phyloP scores from a whole-genome alignment of 164 flowering plant genomes.

The Nymphaea thermarum region DNA sequence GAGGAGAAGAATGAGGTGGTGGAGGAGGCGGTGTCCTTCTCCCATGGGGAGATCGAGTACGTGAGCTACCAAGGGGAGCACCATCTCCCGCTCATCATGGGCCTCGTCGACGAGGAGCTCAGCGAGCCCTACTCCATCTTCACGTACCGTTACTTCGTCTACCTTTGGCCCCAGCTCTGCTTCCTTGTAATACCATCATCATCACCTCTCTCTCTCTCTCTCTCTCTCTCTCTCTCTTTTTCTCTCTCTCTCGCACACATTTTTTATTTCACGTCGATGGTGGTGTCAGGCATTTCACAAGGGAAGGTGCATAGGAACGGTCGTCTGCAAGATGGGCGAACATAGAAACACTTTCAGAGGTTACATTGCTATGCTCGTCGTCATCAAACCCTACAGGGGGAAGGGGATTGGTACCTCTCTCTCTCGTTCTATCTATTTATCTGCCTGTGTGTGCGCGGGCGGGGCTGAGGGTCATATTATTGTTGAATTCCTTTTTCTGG shows the following conservation, averaged over 20 bases:
- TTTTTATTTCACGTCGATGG: too few species aligned
- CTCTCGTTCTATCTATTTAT: not conserved
- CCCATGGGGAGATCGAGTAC: slow-evolving; percentile 51
- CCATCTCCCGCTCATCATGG: slow-evolving; percentile 87
- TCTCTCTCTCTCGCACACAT: not conserved
- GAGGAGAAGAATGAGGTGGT: too few species aligned
- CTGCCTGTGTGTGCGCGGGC: too few species aligned
- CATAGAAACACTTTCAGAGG: slow-evolving; percentile 81
- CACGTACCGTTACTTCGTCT: slow-evolving; percentile 97
- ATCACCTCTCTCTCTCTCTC: not conserved
- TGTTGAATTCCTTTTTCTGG: too few species aligned
- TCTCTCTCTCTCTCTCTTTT: not conserved
- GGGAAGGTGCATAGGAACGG: slow-evolving; percentile 81
- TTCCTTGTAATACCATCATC: slow-evolving; percentile 39
- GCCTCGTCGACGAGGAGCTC: slow-evolving; percentile 81
- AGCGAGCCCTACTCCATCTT: slow-evolving; percentile 99
- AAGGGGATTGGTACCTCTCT: slow-evolving; percentile 62
- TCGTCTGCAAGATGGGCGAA: slow-evolving; percentile 98
- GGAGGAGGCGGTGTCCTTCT: too few species aligned
- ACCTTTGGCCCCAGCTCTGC: slow-evolving; percentile 94
- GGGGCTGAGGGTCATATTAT: too few species aligned
- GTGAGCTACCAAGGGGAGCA: slow-evolving; percentile 91
- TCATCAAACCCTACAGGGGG: slow-evolving; percentile 87
- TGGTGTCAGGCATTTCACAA: slow-evolving; percentile 65
- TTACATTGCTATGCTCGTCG: slow-evolving; percentile 97